phyloP scores from a whole-genome alignment of 495 filamentous ascomycete species.

The Neurospora sp. region DNA sequence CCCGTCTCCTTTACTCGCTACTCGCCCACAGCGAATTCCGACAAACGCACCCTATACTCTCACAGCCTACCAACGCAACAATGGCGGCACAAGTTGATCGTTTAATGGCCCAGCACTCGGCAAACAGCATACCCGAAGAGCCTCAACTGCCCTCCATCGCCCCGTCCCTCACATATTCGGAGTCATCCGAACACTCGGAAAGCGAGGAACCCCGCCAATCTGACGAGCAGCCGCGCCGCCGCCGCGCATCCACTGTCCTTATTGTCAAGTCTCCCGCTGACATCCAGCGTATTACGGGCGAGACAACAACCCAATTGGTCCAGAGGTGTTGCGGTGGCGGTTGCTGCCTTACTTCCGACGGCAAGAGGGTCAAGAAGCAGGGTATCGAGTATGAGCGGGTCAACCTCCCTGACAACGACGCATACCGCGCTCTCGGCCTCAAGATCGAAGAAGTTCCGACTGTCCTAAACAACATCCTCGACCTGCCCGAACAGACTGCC shows the following conservation, averaged over 20 bases:
- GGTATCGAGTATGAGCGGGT: conserved; percentile 44
- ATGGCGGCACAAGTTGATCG: conserved; percentile 21
- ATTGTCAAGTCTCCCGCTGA: conserved; percentile 68
- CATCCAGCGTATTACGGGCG: conserved; percentile 58
- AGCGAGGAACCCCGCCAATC: conserved; percentile 24
- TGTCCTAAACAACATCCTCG: conserved; percentile 55
- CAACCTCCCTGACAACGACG: conserved; percentile 73
- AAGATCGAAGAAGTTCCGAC: conserved; percentile 66
- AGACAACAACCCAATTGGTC: conserved; percentile 49
- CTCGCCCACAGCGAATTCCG: not conserved
- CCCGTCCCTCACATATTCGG: conserved; percentile 42
- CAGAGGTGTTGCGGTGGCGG: conserved; percentile 86
- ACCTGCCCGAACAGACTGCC: conserved; percentile 64
- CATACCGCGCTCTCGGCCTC: conserved; percentile 66
- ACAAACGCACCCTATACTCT: not conserved
- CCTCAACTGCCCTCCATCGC: conserved; percentile 28
- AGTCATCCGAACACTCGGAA: conserved; percentile 36
- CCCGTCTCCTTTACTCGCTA: not conserved
- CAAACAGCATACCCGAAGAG: conserved; percentile 27
- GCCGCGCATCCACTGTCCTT: conserved; percentile 71
- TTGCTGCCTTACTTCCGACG: conserved; percentile 62
- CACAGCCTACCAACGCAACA: not conserved
- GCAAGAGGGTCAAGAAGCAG: conserved; percentile 36
- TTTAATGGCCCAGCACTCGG: conserved; percentile 17
- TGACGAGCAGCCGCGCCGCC: conserved; percentile 28